Percentiles rank a stretch among this genome's conserved stretches.
These are phyloP conservation scores for Aegilops longissima DNA, from an alignment of 176 grass and related monocot genomes.

Conservation along the genomic window DNA sequence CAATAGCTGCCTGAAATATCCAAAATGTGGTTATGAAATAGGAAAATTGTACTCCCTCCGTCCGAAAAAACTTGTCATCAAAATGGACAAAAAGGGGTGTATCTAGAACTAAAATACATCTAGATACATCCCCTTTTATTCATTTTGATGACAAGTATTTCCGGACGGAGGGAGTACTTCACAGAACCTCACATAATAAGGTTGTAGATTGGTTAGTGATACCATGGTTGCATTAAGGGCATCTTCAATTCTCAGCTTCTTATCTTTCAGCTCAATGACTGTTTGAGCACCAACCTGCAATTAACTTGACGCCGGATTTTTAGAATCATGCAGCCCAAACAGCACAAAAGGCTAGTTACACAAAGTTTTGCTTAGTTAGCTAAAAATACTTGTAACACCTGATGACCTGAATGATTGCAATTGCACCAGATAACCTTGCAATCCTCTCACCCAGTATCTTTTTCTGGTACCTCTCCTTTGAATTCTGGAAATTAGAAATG, in stretches of 20 bases:
- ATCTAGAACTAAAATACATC: no score
- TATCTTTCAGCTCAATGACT: slow-evolving; percentile 94
- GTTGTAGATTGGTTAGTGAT: not conserved
- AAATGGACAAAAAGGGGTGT: no score
- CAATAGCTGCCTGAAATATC: slow-evolving; percentile 79
- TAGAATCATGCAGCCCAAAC: slow-evolving; percentile 26
- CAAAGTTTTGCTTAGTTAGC: not conserved
- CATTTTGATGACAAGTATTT: no score
- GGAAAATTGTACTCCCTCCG: not conserved
- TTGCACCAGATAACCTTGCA: slow-evolving; percentile 74
- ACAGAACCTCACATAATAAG: slow-evolving; percentile 7
- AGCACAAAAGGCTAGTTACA: not conserved
- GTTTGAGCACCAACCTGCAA: slow-evolving; percentile 91
- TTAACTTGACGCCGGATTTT: slow-evolving; percentile 29
- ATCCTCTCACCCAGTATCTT: slow-evolving; percentile 91
- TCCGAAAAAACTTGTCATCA: no score
- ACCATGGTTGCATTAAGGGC: slow-evolving; percentile 94
- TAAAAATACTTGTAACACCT: slow-evolving; percentile 39
- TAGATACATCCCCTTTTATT: no score
- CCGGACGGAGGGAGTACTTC: not conserved
- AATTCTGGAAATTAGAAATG: slow-evolving; percentile 47
- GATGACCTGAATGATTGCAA: slow-evolving; percentile 81
- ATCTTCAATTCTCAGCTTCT: slow-evolving; percentile 94
- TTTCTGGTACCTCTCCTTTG: slow-evolving; percentile 78
- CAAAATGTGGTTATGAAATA: not conserved